These are phyloP conservation scores for Lactifluus echinatus DNA, from an alignment of 768 basidiomycete genomes.

Conservation along the genomic window DNA sequence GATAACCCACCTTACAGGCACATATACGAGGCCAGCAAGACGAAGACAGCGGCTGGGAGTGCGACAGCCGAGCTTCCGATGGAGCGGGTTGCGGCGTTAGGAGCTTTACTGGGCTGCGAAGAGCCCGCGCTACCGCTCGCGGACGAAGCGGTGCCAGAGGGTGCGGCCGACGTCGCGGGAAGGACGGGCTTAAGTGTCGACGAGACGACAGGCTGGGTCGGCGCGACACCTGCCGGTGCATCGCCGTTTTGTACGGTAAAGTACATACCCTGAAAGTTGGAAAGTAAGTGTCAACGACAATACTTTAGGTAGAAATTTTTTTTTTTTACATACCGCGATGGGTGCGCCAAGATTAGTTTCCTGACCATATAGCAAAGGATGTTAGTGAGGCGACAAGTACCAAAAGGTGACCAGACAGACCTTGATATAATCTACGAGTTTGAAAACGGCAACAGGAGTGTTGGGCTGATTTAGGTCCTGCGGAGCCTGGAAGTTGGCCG, in stretches of 20 bases:
- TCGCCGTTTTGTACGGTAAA: conserved; percentile 65
- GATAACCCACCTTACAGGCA: background rate
- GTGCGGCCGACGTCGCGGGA: background rate
- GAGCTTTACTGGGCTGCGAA: background rate
- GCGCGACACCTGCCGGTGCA: conserved; percentile 39
- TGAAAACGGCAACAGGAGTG: conserved; percentile 45
- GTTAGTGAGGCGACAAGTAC: too few species aligned
- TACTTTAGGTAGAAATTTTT: background rate
- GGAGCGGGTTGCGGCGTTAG: background rate
- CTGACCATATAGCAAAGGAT: conserved; percentile 23
- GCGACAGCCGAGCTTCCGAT: background rate
- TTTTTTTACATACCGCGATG: conserved; percentile 41
- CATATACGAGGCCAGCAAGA: conserved; percentile 3
- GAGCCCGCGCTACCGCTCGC: background rate
- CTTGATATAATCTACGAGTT: conserved; percentile 49
- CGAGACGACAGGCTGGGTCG: conserved; percentile 56
- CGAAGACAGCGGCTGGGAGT: background rate
- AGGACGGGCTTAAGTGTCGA: conserved; percentile 41
- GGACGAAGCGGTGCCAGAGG: background rate
- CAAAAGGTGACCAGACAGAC: conserved; percentile 32
- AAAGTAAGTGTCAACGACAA: background rate
- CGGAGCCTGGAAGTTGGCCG: conserved; percentile 53
- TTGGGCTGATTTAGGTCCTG: conserved; percentile 42
- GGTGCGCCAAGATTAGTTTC: conserved; percentile 47
- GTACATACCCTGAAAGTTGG: conserved; percentile 50